phyloP scores from a whole-genome alignment of 495 filamentous ascomycete species.

The Lophiotrema nucula region DNA sequence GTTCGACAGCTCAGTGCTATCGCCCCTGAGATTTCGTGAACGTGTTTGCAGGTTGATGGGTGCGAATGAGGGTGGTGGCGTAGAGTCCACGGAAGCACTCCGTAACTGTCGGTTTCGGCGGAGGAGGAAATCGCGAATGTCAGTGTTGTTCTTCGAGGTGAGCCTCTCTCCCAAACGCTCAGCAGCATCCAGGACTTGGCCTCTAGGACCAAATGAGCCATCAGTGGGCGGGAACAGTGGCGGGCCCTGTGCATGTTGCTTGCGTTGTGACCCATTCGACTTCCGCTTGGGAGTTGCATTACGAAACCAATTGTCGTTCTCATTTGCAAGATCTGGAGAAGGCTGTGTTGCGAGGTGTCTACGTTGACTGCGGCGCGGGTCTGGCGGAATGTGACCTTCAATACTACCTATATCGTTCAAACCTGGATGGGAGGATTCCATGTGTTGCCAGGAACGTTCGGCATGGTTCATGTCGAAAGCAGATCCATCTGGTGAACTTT shows the following conservation, averaged over 20 bases:
- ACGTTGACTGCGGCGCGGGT: neutral
- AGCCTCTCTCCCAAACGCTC: neutral
- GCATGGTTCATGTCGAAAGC: neutral
- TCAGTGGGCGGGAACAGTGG: neutral
- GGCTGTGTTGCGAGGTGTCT: neutral
- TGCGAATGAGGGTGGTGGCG: too few relatives aligned
- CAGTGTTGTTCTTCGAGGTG: slow-evolving; percentile 31
- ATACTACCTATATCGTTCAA: neutral
- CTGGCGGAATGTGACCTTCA: neutral
- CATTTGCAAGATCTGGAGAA: neutral
- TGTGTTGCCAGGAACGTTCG: neutral
- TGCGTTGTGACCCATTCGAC: neutral
- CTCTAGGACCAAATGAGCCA: neutral
- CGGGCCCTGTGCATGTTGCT: neutral
- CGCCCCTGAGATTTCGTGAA: too few relatives aligned
- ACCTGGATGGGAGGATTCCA: neutral
- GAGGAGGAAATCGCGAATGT: slow-evolving; percentile 36
- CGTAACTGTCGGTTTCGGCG: too few relatives aligned
- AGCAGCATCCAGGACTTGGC: neutral
- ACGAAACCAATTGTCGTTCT: neutral
- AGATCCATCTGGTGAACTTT: neutral
- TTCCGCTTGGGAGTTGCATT: neutral
- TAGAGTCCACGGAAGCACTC: too few relatives aligned
- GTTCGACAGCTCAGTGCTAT: too few relatives aligned
- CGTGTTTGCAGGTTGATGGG: too few relatives aligned